Evolutionary conservation across 2,329 filamentous ascomycete species (phyloP).

Genomic region (Fonsecaea erecta): DNA sequence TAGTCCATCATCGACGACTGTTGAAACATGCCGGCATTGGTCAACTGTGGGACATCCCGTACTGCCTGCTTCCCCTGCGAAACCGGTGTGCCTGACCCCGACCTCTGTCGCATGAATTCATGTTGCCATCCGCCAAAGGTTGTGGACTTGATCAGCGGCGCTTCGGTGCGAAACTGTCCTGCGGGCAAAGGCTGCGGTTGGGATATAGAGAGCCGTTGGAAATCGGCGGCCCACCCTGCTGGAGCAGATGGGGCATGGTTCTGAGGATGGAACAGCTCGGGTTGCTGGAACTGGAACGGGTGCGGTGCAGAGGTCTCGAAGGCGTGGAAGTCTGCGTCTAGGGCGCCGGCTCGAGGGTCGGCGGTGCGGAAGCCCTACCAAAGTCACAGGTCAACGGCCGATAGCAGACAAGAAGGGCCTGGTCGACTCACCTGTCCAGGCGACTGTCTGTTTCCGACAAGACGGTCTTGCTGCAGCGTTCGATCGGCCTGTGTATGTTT

Average conservation of each 20-base stretch:
- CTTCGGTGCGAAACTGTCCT: conserved; percentile 51
- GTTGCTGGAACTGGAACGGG: conserved; percentile 41
- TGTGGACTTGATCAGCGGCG: conserved; percentile 40
- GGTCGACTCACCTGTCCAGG: conserved; percentile 57
- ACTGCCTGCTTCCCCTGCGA: conserved; percentile 29
- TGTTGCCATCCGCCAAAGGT: conserved; percentile 60
- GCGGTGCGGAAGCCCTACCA: conserved; percentile 66
- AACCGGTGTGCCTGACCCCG: conserved; percentile 39
- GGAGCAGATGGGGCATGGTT: conserved; percentile 36
- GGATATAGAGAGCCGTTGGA: conserved; percentile 52
- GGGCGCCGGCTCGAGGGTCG: conserved; percentile 57
- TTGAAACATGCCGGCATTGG: conserved; percentile 24
- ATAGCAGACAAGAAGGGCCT: conserved; percentile 12
- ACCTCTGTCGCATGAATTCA: conserved; percentile 58
- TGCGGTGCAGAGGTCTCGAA: conserved; percentile 61
- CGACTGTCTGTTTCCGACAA: conserved; percentile 57
- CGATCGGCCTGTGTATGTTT: conserved; percentile 71
- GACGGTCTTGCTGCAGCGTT: conserved; percentile 73
- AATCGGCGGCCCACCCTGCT: conserved; percentile 51
- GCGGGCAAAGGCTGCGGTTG: conserved; percentile 53
- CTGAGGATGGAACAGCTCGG: conserved; percentile 38
- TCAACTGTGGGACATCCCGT: conserved; percentile 35
- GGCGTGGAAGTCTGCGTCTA: conserved; percentile 71
- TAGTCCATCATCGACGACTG: conserved; percentile 18
- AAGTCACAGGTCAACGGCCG: background rate